These are phyloP conservation scores for Oldenlandia corymbosa DNA, from an alignment of 257 asterid species.

Conservation along the genomic window DNA sequence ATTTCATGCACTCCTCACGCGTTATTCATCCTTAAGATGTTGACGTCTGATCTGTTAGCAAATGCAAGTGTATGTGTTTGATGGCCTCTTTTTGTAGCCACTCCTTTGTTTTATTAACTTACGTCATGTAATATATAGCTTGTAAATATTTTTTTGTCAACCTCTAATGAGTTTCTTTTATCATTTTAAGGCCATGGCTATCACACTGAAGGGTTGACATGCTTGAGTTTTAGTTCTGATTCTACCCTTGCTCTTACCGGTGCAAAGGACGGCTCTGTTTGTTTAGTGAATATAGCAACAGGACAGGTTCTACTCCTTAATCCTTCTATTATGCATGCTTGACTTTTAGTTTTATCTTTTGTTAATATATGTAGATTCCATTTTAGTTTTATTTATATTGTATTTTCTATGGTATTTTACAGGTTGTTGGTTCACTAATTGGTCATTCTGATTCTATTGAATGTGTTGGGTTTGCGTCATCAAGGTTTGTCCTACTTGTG, in stretches of 20 bases:
- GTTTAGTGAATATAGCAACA: constrained; percentile 63
- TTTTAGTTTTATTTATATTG: too few species aligned
- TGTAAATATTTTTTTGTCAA: background rate
- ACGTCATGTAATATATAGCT: background rate
- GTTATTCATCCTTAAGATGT: background rate
- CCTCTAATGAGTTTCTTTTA: background rate
- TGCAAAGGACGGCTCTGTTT: constrained; percentile 66
- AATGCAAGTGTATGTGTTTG: background rate
- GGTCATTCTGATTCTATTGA: constrained; percentile 83
- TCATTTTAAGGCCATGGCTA: constrained; percentile 58
- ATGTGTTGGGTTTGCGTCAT: constrained; percentile 66
- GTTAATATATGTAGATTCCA: background rate
- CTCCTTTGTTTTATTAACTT: background rate
- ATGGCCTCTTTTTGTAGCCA: background rate
- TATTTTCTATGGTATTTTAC: constrained; percentile 9
- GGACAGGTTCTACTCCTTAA: constrained; percentile 46
- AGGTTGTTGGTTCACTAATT: constrained; percentile 74
- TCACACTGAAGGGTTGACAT: constrained; percentile 76
- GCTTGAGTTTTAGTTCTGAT: constrained; percentile 74
- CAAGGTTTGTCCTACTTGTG: constrained; percentile 44
- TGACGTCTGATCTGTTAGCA: background rate
- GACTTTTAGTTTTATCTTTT: background rate
- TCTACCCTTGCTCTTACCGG: constrained; percentile 79
- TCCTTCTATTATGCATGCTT: background rate
- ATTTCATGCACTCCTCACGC: background rate